Conservation (phyloP, 1,284 basidiomycete species). For the Uromyces viciae-fabae region DNA sequence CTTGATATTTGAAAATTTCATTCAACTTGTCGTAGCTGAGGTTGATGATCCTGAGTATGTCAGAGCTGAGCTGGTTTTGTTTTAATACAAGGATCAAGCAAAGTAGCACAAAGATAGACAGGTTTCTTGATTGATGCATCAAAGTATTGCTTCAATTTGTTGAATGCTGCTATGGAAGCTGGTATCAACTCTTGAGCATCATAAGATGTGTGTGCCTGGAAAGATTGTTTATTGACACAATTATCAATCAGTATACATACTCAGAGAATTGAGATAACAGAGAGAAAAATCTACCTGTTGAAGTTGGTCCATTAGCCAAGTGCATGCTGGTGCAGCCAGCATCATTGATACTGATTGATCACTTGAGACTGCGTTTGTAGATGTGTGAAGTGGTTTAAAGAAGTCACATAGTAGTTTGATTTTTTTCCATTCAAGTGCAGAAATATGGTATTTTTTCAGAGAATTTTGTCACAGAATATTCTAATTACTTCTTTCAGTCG, state of each 20-base stretch:
- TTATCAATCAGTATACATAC: no score
- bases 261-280: no score
- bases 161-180: background rate
- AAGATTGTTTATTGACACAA: no score
- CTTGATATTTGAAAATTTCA: background rate
- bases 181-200: background rate
- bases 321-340: background rate
- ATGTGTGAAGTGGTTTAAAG: background rate
- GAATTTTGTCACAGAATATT: background rate
- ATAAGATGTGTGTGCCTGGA: no score
- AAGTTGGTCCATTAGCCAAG: background rate
- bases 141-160: conserved; percentile 1
- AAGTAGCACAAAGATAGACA: background rate
- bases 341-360: background rate
- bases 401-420: background rate
- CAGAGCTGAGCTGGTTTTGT: background rate
- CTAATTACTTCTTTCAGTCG: background rate
- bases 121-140: background rate
- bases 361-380: background rate
- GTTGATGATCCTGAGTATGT: background rate
- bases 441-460: background rate
- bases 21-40: background rate
- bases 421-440: background rate
- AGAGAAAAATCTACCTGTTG: background rate
- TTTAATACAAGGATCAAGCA: conserved; percentile 1